phyloP scores from a whole-genome alignment of 148 eudicot genomes.

The Rhododendron ferrugineum region DNA sequence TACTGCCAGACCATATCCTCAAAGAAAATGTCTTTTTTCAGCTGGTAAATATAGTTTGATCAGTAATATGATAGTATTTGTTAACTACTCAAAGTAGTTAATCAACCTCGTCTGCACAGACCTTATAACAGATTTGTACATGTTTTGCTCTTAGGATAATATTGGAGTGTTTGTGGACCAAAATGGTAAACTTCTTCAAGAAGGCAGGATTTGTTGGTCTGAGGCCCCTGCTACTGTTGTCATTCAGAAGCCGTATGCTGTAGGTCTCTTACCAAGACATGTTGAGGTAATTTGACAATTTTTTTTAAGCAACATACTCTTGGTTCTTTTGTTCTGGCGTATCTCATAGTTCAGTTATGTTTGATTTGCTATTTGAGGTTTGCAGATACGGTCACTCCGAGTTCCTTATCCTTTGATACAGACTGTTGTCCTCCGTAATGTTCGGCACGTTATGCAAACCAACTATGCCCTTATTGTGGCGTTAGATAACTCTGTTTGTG shows the following conservation, averaged over 20 bases:
- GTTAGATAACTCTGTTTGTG: conserved; percentile 75
- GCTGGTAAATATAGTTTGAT: background rate
- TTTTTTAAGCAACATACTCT: background rate
- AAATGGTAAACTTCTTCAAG: conserved; percentile 92
- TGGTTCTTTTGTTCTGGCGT: background rate
- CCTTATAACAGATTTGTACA: conserved; percentile 2
- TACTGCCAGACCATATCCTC: background rate
- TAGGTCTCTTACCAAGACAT: conserved; percentile 90
- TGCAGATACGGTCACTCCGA: conserved; percentile 94
- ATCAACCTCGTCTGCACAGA: background rate
- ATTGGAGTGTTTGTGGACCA: conserved; percentile 94
- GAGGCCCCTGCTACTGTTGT: conserved; percentile 79
- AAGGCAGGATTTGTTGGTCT: conserved; percentile 95
- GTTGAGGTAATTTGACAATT: conserved; percentile 57
- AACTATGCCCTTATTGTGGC: conserved; percentile 52
- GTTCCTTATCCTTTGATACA: conserved; percentile 91
- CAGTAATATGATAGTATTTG: background rate
- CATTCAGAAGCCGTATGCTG: conserved; percentile 84
- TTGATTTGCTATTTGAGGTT: conserved; percentile 18
- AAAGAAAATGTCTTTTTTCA: background rate
- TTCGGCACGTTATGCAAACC: conserved; percentile 61
- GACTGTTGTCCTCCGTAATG: conserved; percentile 83
- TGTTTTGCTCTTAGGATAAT: conserved; percentile 64
- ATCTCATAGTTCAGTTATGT: conserved; percentile 1
- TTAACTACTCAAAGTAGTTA: background rate